phyloP scores from a whole-genome alignment of 2,329 filamentous ascomycete species.

The Colletotrichum musicola region DNA sequence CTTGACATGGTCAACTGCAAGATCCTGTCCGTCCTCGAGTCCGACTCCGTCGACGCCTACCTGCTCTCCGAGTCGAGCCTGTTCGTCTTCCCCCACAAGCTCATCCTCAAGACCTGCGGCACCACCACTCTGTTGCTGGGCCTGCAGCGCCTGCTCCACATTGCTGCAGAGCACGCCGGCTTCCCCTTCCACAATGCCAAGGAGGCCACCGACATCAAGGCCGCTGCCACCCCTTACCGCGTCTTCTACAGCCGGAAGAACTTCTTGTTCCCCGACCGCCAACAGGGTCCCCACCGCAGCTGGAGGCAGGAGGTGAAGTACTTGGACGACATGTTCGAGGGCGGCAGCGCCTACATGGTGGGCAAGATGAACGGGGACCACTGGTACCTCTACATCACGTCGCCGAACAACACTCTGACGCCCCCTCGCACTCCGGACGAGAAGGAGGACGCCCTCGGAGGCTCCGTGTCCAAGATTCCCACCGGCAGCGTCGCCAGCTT shows the following conservation, averaged over 20 bases:
- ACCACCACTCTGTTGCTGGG: conserved; percentile 94
- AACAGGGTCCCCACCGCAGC: conserved; percentile 94
- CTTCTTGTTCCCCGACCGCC: conserved; percentile 94
- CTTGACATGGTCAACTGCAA: conserved; percentile 99
- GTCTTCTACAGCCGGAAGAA: conserved; percentile 99
- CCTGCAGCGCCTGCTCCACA: conserved; percentile 90
- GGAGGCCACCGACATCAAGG: conserved; percentile 74
- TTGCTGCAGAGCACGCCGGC: conserved; percentile 88
- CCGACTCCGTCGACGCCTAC: conserved; percentile 95
- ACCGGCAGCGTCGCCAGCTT: conserved; percentile 58
- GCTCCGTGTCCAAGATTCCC: conserved; percentile 65
- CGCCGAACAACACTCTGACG: conserved; percentile 82
- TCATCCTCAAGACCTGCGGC: conserved; percentile 98
- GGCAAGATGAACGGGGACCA: conserved; percentile 99
- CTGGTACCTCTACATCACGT: conserved; percentile 98
- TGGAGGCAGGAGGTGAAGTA: conserved; percentile 97
- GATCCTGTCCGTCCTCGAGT: conserved; percentile 92
- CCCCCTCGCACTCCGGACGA: conserved; percentile 82
- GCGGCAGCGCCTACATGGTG: conserved; percentile 98
- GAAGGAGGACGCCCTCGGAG: conserved; percentile 37
- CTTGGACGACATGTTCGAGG: conserved; percentile 90
- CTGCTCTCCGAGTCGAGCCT: conserved; percentile 99
- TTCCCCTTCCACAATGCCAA: conserved; percentile 84
- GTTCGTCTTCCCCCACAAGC: conserved; percentile 99
- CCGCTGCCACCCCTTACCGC: conserved; percentile 89